Evolutionary conservation across 2,329 filamentous ascomycete species (phyloP), one percentile per base, ranked within the genome.

Genomic region (Trichoderma lentiforme): DNA sequence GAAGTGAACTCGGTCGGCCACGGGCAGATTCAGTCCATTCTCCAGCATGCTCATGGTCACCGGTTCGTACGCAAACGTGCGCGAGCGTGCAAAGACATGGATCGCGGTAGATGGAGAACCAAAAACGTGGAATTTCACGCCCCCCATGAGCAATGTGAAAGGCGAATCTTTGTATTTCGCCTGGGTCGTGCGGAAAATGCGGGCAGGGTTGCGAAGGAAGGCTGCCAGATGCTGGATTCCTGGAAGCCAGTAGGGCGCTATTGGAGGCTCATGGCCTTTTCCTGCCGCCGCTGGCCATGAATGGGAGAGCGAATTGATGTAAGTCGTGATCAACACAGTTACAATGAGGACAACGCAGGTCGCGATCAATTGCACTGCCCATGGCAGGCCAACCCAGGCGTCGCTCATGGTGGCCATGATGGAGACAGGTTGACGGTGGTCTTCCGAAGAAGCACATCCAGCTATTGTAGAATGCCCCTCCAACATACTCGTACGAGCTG

Each of bases 221-320:
- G 32, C 51, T 39, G 56, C 56, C 53, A 68, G 53, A 68, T 68
- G 65, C 65, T 68, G 65, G 51, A 68, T 57, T 15, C 56, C 53
- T 24, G 65, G 65, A 30, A 68, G 43, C 39, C 30, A 32, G 26
- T 68, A 68, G 1, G 65, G 65, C 39, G 65, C 65, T 34, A 68
- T 53, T n/a, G 65, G 65, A 28, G 65, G 65, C 24, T 68, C 65
- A 12, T 68, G 53, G 47, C 51, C 65, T 57, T 30, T 28, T 64
- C 61, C 61, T 39, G 61, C 61, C n/a, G 61, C 61, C 32, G 28
- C 24, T 47, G 34, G 61, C 34, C 34, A 47, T 43, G 61, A 64
- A 30, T 47, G 53, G 53, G 53, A 57, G 26, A 57, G 56, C 18
- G 39, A 47, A 47, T n/a, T 47, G 39, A 47, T 0, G 39, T 15